phyloP scores from a whole-genome alignment of 2,329 filamentous ascomycete genomes.

The Fusarium luffae region DNA sequence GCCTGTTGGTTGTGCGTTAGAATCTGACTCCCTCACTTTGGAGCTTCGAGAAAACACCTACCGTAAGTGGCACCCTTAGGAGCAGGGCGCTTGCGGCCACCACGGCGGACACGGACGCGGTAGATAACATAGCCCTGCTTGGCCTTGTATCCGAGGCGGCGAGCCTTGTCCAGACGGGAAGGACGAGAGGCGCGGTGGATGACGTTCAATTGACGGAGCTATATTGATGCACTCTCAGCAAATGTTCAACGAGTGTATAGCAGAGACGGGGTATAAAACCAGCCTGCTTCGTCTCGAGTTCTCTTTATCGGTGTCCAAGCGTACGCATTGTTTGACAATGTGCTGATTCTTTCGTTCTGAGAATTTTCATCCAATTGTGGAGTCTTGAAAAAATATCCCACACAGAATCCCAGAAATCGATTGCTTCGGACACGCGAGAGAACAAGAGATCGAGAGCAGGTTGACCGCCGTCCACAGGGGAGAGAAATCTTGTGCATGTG shows the following conservation, averaged over 20 bases:
- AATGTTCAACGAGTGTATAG: conserved; percentile 99
- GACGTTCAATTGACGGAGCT: conserved; percentile 99
- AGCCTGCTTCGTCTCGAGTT: conserved; percentile 23
- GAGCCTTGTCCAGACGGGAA: conserved; percentile 99
- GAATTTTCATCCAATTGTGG: conserved; percentile 33
- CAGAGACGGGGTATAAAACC: conserved; percentile 56
- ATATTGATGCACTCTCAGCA: conserved; percentile 99
- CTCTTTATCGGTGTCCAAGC: conserved; percentile 5
- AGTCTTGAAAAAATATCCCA: conserved; percentile 20
- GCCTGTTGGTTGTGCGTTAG: conserved; percentile 66
- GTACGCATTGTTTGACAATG: not conserved
- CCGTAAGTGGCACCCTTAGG: conserved; percentile 99
- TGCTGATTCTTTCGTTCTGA: conserved; percentile 2
- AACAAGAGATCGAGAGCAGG: conserved; percentile 37
- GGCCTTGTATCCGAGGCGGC: conserved; percentile 99
- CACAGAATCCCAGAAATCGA: conserved; percentile 13
- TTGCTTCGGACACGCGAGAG: conserved; percentile 16
- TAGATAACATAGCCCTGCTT: conserved; percentile 99
- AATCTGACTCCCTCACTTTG: not conserved
- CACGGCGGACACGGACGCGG: conserved; percentile 96
- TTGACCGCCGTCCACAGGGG: conserved; percentile 51
- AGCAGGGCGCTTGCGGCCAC: conserved; percentile 97
- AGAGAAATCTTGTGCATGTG: conserved; percentile 47
- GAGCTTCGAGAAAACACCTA: conserved; percentile 61
- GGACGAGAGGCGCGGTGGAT: conserved; percentile 99